A percentile compares a stretch with the other conserved stretches of the same genome.
phyloP scores from a whole-genome alignment of 1,139 yeast genomes.

The Yamadazyma aaseri region DNA sequence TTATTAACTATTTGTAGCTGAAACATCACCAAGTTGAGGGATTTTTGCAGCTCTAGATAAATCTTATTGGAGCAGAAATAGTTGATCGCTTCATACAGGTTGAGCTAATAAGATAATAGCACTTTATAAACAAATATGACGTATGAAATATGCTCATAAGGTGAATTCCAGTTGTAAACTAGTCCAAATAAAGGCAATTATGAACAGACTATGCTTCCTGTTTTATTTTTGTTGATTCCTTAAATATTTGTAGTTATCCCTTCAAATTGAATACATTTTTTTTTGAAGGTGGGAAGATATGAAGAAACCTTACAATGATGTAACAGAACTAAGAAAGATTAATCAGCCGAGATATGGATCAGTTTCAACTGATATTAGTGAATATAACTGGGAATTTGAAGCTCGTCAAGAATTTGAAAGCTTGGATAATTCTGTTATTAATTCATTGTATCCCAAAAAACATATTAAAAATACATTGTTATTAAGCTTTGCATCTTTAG shows the following conservation, averaged over 20 bases:
- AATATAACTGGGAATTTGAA: background rate
- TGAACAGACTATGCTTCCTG: too few relatives aligned
- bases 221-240: too few relatives aligned
- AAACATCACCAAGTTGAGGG: slow-evolving; percentile 1
- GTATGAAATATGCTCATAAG: too few relatives aligned
- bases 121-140: too few relatives aligned
- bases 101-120: too few relatives aligned
- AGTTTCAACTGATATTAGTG: background rate
- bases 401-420: background rate
- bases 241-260: too few relatives aligned
- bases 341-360: background rate
- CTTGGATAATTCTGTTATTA: background rate
- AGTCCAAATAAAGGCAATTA: too few relatives aligned
- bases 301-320: background rate
- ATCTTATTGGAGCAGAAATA: slow-evolving; percentile 1
- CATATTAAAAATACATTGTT: slow-evolving; percentile 1
- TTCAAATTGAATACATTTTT: too few relatives aligned
- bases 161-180: too few relatives aligned
- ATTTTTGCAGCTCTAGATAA: background rate
- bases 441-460: background rate
- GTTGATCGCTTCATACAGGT: background rate
- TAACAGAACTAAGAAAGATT: background rate
- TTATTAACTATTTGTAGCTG: background rate
- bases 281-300: too few relatives aligned
- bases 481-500: slow-evolving; percentile 32